These are phyloP conservation scores for Brassica nigra DNA, from an alignment of 345 rosid species.

Conservation along the genomic window DNA sequence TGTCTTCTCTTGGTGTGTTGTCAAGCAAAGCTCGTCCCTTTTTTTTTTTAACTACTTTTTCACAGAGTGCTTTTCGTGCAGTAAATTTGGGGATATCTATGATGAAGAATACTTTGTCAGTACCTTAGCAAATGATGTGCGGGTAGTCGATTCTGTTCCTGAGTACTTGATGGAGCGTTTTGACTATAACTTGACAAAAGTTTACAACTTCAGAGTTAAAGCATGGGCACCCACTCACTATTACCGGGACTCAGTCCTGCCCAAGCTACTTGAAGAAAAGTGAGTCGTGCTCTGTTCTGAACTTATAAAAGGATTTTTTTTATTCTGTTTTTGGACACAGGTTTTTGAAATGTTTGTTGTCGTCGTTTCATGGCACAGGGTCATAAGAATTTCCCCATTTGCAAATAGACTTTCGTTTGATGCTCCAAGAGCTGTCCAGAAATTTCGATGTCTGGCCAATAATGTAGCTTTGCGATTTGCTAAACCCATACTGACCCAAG, in stretches of 20 bases:
- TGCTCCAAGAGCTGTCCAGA: slow-evolving; percentile 86
- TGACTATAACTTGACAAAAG: slow-evolving; percentile 82
- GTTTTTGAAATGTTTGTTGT: slow-evolving; percentile 11
- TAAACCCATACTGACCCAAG: slow-evolving; percentile 68
- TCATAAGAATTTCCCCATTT: slow-evolving; percentile 94
- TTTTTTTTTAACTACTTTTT: slow-evolving; percentile 4
- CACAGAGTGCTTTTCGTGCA: slow-evolving; percentile 38
- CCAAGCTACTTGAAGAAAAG: slow-evolving; percentile 91
- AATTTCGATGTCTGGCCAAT: slow-evolving; percentile 87
- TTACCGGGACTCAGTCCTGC: slow-evolving; percentile 79
- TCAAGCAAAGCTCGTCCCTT: neutral
- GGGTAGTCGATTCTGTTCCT: slow-evolving; percentile 76
- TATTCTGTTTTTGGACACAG: neutral
- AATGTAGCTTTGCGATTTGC: slow-evolving; percentile 83
- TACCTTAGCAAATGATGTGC: slow-evolving; percentile 72
- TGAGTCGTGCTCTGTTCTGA: slow-evolving; percentile 45
- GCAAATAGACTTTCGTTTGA: slow-evolving; percentile 96
- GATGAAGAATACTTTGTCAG: slow-evolving; percentile 76
- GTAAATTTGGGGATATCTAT: slow-evolving; percentile 81
- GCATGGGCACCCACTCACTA: slow-evolving; percentile 91
- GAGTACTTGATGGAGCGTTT: slow-evolving; percentile 93
- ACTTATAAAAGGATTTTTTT: neutral
- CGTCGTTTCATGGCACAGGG: slow-evolving; percentile 52
- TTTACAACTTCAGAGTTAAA: slow-evolving; percentile 90
- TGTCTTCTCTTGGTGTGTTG: neutral